Evolutionary conservation across 2,329 filamentous ascomycete species (phyloP).

Genomic region (Trichoderma cornu-damae): DNA sequence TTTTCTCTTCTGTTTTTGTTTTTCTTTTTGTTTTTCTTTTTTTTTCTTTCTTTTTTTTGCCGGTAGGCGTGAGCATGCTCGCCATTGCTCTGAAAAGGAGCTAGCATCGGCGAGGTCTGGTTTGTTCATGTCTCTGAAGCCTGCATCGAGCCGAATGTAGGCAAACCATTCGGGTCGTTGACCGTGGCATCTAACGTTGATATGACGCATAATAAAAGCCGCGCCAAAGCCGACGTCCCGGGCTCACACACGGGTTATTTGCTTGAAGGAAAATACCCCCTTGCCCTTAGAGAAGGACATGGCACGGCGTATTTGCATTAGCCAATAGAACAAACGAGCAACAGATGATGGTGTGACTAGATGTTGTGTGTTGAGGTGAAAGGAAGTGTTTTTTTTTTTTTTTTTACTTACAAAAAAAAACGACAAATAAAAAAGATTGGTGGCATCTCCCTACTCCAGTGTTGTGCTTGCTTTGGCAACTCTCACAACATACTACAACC

Average conservation of each 20-base stretch:
- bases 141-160: neutral
- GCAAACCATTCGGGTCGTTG: neutral
- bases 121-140: neutral
- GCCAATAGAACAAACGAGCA: neutral
- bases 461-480: neutral
- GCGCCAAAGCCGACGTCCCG: neutral
- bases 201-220: neutral
- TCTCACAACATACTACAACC: neutral
- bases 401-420: no score
- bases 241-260: neutral
- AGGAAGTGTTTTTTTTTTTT: no score
- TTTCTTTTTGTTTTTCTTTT: no score
- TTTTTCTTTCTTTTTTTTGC: no score
- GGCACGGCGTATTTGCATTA: neutral
- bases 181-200: neutral
- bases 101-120: no score
- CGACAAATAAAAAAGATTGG: neutral
- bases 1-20: no score
- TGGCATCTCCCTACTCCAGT: neutral
- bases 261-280: neutral
- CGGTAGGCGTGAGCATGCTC: no score
- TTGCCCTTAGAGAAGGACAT: neutral
- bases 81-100: neutral
- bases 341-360: neutral
- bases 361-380: neutral